Percentiles rank a stretch among this genome's conserved stretches.
Evolutionary conservation across 306 rosid species (phyloP).

Genomic region (Parietaria judaica): DNA sequence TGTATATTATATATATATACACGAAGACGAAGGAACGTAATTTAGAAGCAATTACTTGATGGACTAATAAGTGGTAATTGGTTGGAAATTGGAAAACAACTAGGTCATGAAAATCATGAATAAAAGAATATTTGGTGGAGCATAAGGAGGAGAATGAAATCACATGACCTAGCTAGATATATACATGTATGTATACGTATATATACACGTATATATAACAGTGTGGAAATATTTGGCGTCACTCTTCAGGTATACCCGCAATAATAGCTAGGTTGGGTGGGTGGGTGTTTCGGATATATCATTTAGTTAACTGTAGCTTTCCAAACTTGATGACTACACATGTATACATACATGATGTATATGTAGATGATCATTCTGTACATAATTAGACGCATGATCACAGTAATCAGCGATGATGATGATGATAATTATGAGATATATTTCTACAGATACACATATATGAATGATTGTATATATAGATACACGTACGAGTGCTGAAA

Average conservation of each 20-base stretch:
- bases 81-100: too few relatives aligned
- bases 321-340: neutral
- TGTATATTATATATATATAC: neutral
- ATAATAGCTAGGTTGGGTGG: slow-evolving; percentile 19
- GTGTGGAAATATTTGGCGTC: too few relatives aligned
- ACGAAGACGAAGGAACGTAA: neutral
- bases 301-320: slow-evolving; percentile 24
- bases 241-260: neutral
- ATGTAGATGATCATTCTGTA: neutral
- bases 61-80: too few relatives aligned
- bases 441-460: neutral
- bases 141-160: too few relatives aligned
- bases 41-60: too few relatives aligned
- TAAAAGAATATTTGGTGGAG: too few relatives aligned
- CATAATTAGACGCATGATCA: neutral
- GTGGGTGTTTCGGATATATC: slow-evolving; percentile 17
- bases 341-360: neutral
- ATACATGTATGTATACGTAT: too few relatives aligned
- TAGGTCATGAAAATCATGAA: too few relatives aligned
- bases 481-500: slow-evolving; percentile 77
- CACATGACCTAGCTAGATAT: neutral
- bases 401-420: neutral
- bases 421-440: neutral
- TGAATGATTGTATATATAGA: neutral
- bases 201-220: neutral